Conservation (phyloP, 176 grass and related monocot species). For the Urochloa ruziziensis region DNA sequence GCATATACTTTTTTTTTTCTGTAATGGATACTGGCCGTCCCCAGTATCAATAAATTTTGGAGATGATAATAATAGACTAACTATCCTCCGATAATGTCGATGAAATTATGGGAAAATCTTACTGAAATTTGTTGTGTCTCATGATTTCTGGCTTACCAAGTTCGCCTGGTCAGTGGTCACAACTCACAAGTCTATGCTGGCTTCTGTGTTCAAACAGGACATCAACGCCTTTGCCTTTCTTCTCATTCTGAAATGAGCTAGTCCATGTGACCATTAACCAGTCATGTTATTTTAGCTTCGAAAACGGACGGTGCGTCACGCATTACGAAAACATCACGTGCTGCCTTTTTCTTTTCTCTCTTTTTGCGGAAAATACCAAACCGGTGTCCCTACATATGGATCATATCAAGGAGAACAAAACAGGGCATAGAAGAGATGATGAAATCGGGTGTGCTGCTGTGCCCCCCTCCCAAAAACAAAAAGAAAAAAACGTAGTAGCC, state of each 20-base stretch:
- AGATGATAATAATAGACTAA: background rate
- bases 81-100: background rate
- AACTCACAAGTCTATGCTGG: background rate
- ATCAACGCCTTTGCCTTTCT: background rate
- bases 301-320: background rate
- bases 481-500: background rate
- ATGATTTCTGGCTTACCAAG: background rate
- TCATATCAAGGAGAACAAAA: too few species aligned
- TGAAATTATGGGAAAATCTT: background rate
- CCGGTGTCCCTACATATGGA: too few species aligned
- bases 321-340: background rate
- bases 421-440: too few species aligned
- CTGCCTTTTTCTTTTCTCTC: background rate
- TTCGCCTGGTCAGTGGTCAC: background rate
- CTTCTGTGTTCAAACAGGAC: background rate
- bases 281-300: background rate
- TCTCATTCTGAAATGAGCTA: background rate
- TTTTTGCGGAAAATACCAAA: too few species aligned
- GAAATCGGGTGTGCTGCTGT: background rate
- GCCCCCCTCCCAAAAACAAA: background rate
- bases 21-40: conserved; percentile 26
- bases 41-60: conserved; percentile 61
- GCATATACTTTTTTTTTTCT: background rate
- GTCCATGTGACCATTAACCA: too few species aligned
- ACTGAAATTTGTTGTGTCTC: background rate